A percentile compares a stretch with the other conserved stretches of the same genome.
phyloP scores from a whole-genome alignment of 78 protist species.

The Dictyostelium discoideum region DNA sequence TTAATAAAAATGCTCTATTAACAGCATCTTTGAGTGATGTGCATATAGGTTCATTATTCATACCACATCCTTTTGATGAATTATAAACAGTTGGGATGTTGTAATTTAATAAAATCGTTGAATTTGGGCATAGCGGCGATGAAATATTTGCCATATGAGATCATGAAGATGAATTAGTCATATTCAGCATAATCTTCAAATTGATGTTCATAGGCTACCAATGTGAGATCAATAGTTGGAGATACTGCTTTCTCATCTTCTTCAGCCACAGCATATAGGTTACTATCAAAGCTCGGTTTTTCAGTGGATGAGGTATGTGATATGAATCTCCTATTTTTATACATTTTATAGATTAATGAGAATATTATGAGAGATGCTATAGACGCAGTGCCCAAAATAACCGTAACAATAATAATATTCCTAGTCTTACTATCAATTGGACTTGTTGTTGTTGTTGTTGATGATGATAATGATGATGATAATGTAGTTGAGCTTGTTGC shows the following conservation, averaged over 20 bases:
- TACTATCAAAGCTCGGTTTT: neutral
- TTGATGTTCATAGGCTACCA: neutral
- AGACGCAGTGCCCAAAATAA: neutral
- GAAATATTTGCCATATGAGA: too few relatives aligned
- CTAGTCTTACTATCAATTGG: neutral
- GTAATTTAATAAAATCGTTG: neutral
- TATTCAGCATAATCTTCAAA: neutral
- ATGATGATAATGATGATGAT: neutral
- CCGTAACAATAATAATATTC: neutral
- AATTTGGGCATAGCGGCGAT: neutral
- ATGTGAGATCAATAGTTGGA: neutral
- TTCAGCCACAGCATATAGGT: neutral
- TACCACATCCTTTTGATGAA: neutral
- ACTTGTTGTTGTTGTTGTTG: neutral
- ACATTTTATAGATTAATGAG: neutral
- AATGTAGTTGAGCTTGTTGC: neutral
- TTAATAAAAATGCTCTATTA: neutral
- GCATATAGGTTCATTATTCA: neutral
- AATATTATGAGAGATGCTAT: neutral
- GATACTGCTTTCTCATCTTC: neutral
- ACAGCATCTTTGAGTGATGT: neutral
- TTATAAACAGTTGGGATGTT: neutral
- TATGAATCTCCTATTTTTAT: neutral
- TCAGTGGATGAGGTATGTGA: neutral
- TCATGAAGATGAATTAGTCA: neutral